Percentiles rank a stretch among this genome's conserved stretches.
These are phyloP conservation scores for Cercospora nicotianae DNA, from an alignment of 2,329 filamentous ascomycete genomes.

Conservation along the genomic window DNA sequence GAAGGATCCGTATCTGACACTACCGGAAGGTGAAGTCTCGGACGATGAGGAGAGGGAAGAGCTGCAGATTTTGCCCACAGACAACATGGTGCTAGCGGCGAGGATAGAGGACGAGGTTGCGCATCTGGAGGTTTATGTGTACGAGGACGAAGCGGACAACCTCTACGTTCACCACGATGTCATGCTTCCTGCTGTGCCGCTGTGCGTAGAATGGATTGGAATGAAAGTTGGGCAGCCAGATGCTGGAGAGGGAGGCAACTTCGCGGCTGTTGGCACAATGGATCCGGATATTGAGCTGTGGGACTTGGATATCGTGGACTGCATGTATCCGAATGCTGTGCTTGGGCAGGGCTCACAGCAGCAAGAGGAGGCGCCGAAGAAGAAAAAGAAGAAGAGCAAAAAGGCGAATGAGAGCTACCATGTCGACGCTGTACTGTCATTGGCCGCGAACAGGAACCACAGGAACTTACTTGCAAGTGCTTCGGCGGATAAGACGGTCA, in stretches of 20 bases:
- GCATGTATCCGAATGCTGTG: constrained; percentile 97
- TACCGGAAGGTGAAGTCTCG: constrained; percentile 66
- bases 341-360: constrained; percentile 64
- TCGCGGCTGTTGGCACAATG: constrained; percentile 93
- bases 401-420: constrained; percentile 91
- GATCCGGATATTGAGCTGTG: constrained; percentile 98
- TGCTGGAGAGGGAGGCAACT: constrained; percentile 73
- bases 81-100: constrained; percentile 88
- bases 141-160: constrained; percentile 92
- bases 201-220: constrained; percentile 94
- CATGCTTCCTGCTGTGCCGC: constrained; percentile 94
- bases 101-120: constrained; percentile 97
- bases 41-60: constrained; percentile 91
- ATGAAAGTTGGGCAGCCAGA: constrained; percentile 73
- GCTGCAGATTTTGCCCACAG: constrained; percentile 85
- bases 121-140: constrained; percentile 94
- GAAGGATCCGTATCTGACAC: constrained; percentile 93
- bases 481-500: constrained; percentile 94
- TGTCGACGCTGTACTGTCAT: constrained; percentile 86
- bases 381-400: constrained; percentile 86
- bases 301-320: constrained; percentile 93
- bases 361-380: constrained; percentile 58
- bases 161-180: constrained; percentile 99
- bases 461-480: constrained; percentile 91
- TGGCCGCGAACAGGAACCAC: constrained; percentile 90